Conservation (phyloP, 192 early-diverging fungal species). For the Coemansia sp. region DNA sequence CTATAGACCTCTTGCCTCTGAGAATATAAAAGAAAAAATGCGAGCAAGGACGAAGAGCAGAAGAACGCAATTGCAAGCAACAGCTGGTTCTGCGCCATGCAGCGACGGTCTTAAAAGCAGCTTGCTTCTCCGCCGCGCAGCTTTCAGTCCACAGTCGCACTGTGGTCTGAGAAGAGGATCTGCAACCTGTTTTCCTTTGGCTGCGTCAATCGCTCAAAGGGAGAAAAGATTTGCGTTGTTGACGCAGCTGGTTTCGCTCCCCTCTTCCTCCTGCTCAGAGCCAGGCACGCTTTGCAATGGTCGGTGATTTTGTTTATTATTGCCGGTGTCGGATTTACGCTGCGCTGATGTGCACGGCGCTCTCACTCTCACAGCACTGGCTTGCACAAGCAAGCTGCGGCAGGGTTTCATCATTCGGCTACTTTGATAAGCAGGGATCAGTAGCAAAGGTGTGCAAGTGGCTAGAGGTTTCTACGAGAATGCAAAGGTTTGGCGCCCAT, state of each 20-base stretch:
- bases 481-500: no score
- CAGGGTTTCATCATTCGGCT: no score
- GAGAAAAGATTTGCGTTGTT: not conserved
- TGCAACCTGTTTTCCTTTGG: conserved; percentile 5
- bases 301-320: not conserved
- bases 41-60: not conserved
- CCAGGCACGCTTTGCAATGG: not conserved
- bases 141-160: not conserved
- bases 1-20: conserved; percentile 2
- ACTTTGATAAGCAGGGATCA: no score
- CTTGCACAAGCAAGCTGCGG: not conserved
- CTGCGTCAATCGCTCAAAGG: not conserved
- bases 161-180: conserved; percentile 6
- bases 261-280: not conserved
- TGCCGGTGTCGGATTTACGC: not conserved
- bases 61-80: not conserved
- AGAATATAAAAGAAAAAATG: not conserved
- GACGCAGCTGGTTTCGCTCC: not conserved
- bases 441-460: no score
- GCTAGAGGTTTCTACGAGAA: no score
- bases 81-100: conserved; percentile 1
- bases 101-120: not conserved
- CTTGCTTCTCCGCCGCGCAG: not conserved
- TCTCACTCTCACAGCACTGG: not conserved
- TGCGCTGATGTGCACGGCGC: conserved; percentile 2